Base-by-base conservation (phyloP, 768 basidiomycete species). In the Boletus patriciae region DNA sequence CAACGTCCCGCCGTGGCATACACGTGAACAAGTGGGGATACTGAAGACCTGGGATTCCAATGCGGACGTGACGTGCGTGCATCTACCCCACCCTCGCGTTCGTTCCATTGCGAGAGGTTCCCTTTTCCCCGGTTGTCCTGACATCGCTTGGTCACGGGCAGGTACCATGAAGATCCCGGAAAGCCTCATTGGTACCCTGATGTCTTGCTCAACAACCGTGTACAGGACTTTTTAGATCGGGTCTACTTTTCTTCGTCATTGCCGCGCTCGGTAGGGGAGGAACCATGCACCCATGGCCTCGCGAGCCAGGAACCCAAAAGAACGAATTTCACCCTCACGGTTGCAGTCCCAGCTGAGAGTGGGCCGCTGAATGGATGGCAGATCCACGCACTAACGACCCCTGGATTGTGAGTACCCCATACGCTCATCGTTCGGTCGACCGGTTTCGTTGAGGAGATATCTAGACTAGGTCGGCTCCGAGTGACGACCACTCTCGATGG, bases 1-100 rank as follows among this genome's bases (percentile, higher is more conserved):
- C 38, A 95, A 97, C 58, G 94, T 97, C 4, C 92, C 94, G 2
- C 82, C 85, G 0, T 91, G 92, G 84, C 93, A 96, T 62, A 83
- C 85, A 3, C 80, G 94, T 21, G 85, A 87, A 67, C 75, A 81
- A 12, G 76, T 89, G 4, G 76, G 78, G 25, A 71, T 84, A 18
- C 59, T 94, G 29, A 79, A 80, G 58, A 75, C 82, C 3, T 88
- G 85, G 84, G 74, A 79, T 48, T 68, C 77, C 1, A 65, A 77
- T 8, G 77, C 80, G 16, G 78, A 87, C 54, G 75, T 81, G 21
- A 78, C 71, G 88, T 87, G 55, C 27, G 82, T 68, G 3, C 50
- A 58, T 57, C 25, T 27, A 15, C 33, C 4, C 7, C 3, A 21
- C 34, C 15, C 13, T 41, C 29, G 9, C 9, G 18, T 21, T n/a